These are phyloP conservation scores for Pichiaceae sp. DNA, from an alignment of 1,139 yeast genomes.

Conservation along the genomic window DNA sequence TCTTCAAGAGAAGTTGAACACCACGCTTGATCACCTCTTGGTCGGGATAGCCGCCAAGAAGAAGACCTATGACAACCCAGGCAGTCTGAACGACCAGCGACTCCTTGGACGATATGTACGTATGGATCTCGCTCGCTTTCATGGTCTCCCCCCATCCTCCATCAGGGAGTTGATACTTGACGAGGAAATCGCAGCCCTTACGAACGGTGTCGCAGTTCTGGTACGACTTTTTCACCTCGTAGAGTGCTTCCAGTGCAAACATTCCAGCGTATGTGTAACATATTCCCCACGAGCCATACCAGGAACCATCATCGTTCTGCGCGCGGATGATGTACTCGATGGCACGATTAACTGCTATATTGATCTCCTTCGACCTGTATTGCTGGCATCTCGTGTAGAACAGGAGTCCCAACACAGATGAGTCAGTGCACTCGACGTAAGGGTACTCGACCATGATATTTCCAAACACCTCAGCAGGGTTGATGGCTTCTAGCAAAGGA, in stretches of 20 bases:
- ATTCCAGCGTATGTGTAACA: slow-evolving; percentile 94
- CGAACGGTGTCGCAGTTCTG: slow-evolving; percentile 52
- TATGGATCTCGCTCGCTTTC: slow-evolving; percentile 76
- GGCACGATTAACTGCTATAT: slow-evolving; percentile 63
- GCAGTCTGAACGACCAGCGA: slow-evolving; percentile 86
- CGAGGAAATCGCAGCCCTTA: slow-evolving; percentile 79
- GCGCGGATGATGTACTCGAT: slow-evolving; percentile 57
- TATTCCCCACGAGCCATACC: slow-evolving; percentile 99
- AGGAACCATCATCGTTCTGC: slow-evolving; percentile 79
- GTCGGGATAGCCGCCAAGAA: slow-evolving; percentile 78
- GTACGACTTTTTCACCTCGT: slow-evolving; percentile 60
- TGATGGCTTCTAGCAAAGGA: slow-evolving; percentile 62
- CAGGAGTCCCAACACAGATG: slow-evolving; percentile 81
- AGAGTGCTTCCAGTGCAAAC: slow-evolving; percentile 94
- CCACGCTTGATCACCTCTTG: slow-evolving; percentile 55
- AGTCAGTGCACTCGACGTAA: slow-evolving; percentile 96
- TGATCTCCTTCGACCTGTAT: slow-evolving; percentile 60
- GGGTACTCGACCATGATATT: slow-evolving; percentile 98
- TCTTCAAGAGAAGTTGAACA: slow-evolving; percentile 49
- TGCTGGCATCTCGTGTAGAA: slow-evolving; percentile 61
- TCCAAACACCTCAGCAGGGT: slow-evolving; percentile 97
- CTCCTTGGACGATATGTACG: slow-evolving; percentile 53
- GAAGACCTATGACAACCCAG: slow-evolving; percentile 81
- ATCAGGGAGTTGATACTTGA: slow-evolving; percentile 66
- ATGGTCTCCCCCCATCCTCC: slow-evolving; percentile 98